phyloP scores from a whole-genome alignment of 192 early-diverging fungal genomes.

The Backusella parvicylindrica region DNA sequence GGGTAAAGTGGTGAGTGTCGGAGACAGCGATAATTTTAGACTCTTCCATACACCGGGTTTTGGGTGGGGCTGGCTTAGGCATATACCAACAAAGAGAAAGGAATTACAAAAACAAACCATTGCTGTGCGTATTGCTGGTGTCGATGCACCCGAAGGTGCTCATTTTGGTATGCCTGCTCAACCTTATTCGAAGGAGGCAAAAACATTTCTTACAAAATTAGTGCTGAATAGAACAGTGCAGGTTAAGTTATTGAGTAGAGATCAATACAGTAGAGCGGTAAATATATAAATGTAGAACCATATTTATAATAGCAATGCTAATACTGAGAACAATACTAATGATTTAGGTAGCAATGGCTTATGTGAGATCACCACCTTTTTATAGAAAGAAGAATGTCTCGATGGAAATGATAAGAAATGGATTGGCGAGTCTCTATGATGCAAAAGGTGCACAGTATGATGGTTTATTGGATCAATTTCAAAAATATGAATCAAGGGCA shows the following conservation, averaged over 20 bases:
- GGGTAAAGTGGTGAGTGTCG: slow-evolving; percentile 47
- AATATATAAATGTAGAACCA: too few relatives aligned
- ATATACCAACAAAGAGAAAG: slow-evolving; percentile 37
- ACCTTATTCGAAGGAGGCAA: slow-evolving; percentile 53
- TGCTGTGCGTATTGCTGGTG: slow-evolving; percentile 60
- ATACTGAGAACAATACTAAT: too few relatives aligned
- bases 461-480: slow-evolving; percentile 37
- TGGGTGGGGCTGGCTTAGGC: slow-evolving; percentile 45
- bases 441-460: slow-evolving; percentile 57
- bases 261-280: slow-evolving; percentile 63
- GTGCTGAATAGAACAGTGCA: slow-evolving; percentile 42
- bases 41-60: slow-evolving; percentile 51
- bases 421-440: slow-evolving; percentile 55
- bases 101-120: slow-evolving; percentile 58
- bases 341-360: slow-evolving; percentile 58
- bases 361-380: slow-evolving; percentile 35
- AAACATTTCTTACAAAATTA: slow-evolving; percentile 42
- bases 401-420: slow-evolving; percentile 55
- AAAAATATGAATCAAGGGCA: slow-evolving; percentile 46
- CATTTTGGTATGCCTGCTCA: slow-evolving; percentile 67
- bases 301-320: too few relatives aligned
- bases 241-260: slow-evolving; percentile 46
- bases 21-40: slow-evolving; percentile 56
- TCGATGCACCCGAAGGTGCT: slow-evolving; percentile 69
- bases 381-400: slow-evolving; percentile 51